These are phyloP conservation scores for Cyphellophora attinorum DNA, from an alignment of 2,329 filamentous ascomycete genomes.

Conservation along the genomic window DNA sequence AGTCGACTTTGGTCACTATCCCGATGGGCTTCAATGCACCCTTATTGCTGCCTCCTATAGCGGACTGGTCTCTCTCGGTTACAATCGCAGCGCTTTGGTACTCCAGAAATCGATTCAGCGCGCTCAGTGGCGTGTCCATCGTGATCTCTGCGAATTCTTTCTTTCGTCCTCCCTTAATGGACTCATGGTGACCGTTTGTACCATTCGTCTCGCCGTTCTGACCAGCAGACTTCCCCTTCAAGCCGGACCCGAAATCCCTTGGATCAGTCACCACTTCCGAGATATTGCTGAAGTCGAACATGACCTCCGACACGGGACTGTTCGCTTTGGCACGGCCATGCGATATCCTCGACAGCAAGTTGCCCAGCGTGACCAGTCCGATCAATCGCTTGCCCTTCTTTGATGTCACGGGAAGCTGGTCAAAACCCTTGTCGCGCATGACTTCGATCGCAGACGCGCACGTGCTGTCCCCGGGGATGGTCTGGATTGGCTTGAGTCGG, in stretches of 20 bases:
- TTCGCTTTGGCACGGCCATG: conserved; percentile 66
- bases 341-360: conserved; percentile 83
- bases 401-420: conserved; percentile 85
- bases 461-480: conserved; percentile 58
- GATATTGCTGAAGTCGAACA: conserved; percentile 90
- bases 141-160: conserved; percentile 90
- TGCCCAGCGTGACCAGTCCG: conserved; percentile 88
- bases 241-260: conserved; percentile 44
- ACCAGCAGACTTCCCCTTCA: background rate
- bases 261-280: conserved; percentile 88
- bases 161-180: conserved; percentile 8
- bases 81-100: conserved; percentile 97
- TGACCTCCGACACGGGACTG: conserved; percentile 72
- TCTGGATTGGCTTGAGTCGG: conserved; percentile 87
- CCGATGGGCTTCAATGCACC: conserved; percentile 68
- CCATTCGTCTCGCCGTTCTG: conserved; percentile 4
- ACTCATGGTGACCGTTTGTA: conserved; percentile 18
- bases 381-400: conserved; percentile 64
- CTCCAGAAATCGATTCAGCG: conserved; percentile 72
- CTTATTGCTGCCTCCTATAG: conserved; percentile 19
- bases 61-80: conserved; percentile 58
- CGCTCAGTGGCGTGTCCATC: conserved; percentile 70
- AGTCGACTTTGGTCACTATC: conserved; percentile 85
- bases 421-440: conserved; percentile 97
- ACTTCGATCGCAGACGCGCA: conserved; percentile 89